Evolutionary conservation across 2,329 filamentous ascomycete species (phyloP), one percentile per base, ranked within the genome.

Genomic region (Chrysoporthe deuterocubensis): DNA sequence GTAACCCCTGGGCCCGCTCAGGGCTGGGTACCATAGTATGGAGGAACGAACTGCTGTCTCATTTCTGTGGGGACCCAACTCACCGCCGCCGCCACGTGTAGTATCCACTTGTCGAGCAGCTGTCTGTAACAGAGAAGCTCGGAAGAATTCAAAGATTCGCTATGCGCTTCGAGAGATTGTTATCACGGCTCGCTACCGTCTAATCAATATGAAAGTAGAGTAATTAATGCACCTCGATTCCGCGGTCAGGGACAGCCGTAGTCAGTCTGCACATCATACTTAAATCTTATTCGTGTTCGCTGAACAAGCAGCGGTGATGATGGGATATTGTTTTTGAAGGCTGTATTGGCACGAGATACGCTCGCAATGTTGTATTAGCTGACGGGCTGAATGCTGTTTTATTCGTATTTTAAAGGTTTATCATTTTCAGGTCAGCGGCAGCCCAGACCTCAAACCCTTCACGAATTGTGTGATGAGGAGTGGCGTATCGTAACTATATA

Each of bases 41-140:
- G 13, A 43, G 11, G 42, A 26, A 16, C 18, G 5, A 14, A 14
- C 3, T 40, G 57, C n/a, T 26, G 42, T 43, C 42, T 60, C 57
- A 44, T 26, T 60, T 21, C 11, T 43, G 57, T 60, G 57, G 57
- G 21, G 40, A 60, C 14, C n/a, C n/a, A 44, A 44, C 57, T 42
- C 57, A 60, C 57, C 57, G 57, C 57, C 57, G 37, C 57, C n/a
- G 57, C 57, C 57, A 60, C 57, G 57, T 60, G 57, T 60, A 43
- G 37, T 42, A 58, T 8, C 34, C 37, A 42, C 56, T 42, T 58
- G 18, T 42, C 4, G 1, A 11, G 3, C 18, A 42, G 16, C 16
- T 40, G 1, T 4, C 50, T 52, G 21, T 34, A 14, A 14, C 21
- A 32, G 48, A 5, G 11, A 16, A 52, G 4, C 4, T 52, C 11